Base-by-base conservation (phyloP, 1,139 yeast genomes). In the Maudiozyma humilis region DNA sequence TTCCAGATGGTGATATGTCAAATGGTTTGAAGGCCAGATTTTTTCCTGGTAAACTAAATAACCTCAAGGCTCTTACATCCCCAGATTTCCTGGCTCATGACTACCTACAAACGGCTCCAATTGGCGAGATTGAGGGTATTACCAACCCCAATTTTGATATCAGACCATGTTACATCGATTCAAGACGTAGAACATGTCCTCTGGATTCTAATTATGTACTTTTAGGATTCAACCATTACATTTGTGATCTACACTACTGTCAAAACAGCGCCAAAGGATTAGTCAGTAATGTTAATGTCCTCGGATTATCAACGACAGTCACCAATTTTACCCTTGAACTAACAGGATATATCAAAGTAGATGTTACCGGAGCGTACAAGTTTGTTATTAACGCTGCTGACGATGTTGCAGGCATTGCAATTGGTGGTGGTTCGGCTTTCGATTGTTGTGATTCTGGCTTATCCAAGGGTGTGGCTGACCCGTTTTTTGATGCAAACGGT, bases 371-470 rank as follows among this genome's bases (percentile, higher is more conserved):
- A 13, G 20, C 18, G 3, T 34, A 34, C 20, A 5, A 13, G 6
- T 34, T 34, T 12, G 18, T 27, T 6, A 13, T 34, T 4, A 34
- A 34, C 18, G 20, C 18, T 3, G n/a, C 20, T 14, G 36, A 34
- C 12, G 36, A 34, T 34, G 36, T 15, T 15, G 36, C 36, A 15
- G 8, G 14, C 3, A 34, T 34, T 10, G 18, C 18, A n/a, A 27
- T 34, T 5, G 36, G 36, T 34, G 20, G 15, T 17, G 23, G 12
- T 6, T 14, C n/a, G 4, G 36, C 36, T 6, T 34, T 34, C 18
- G 19, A 15, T 16, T 34, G 36, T 16, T 34, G 36, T 3, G 42
- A 51, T 6, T 42, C 46, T 20, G 16, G 23, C 18, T 34, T 23
- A 16, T 25, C 34, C 1, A 42, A 46, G 2, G 36, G 33, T 20